Conservation (phyloP, 2,329 filamentous ascomycete species). For the Diaporthe citrichinensis region DNA sequence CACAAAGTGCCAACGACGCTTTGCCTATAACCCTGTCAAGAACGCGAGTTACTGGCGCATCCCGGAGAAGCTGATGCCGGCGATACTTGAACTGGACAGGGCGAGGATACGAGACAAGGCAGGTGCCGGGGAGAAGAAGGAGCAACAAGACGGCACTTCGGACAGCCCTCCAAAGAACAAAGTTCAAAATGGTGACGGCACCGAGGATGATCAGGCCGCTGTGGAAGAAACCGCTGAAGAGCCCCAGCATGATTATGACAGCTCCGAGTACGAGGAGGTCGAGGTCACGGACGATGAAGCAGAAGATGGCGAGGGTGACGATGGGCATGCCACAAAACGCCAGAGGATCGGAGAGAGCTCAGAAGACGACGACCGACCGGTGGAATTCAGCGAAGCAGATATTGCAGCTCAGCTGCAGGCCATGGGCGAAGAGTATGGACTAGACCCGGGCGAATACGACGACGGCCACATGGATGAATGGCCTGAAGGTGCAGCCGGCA, state of each 20-base stretch:
- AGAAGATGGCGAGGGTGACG: conserved; percentile 62
- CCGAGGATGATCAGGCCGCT: conserved; percentile 48
- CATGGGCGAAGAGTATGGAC: conserved; percentile 88
- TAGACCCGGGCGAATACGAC: conserved; percentile 83
- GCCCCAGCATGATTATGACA: conserved; percentile 64
- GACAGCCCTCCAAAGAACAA: conserved; percentile 29
- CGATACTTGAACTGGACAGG: conserved; percentile 80
- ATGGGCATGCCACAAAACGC: conserved; percentile 63
- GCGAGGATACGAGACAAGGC: conserved; percentile 75
- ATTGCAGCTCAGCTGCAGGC: conserved; percentile 92
- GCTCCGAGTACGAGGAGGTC: conserved; percentile 83
- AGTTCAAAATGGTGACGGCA: conserved; percentile 45
- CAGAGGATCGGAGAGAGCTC: conserved; percentile 59
- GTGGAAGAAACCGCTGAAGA: conserved; percentile 57
- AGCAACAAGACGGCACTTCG: conserved; percentile 27
- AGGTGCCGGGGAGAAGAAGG: conserved; percentile 45
- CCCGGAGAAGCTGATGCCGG: conserved; percentile 86
- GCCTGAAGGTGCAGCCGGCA: conserved; percentile 80
- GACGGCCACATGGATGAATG: conserved; percentile 72
- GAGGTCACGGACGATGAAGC: conserved; percentile 76
- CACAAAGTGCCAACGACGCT: conserved; percentile 89
- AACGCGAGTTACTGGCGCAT: conserved; percentile 96
- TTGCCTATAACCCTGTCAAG: conserved; percentile 89
- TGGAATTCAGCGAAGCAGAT: conserved; percentile 95
- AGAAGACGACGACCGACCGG: conserved; percentile 59